Evolutionary conservation across 768 basidiomycete genomes (phyloP).

Genomic region (Daedalea quercina): DNA sequence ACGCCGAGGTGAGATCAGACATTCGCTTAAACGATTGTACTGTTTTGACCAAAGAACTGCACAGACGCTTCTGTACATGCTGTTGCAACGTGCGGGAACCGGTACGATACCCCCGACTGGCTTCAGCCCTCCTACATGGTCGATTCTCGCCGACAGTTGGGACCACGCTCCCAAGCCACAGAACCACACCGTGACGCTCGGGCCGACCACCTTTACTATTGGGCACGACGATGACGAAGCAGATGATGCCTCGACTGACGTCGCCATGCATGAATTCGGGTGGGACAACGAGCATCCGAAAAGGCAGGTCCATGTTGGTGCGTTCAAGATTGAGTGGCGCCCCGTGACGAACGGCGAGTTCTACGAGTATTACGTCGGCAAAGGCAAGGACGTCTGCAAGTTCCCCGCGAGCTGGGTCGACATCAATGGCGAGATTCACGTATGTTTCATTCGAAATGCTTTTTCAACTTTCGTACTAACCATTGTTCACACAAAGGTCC

Average conservation of each 20-base stretch:
- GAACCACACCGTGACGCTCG: constrained; percentile 45
- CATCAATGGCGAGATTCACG: constrained; percentile 41
- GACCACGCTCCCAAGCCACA: constrained; percentile 37
- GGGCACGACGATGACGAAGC: constrained; percentile 83
- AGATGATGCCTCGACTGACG: constrained; percentile 46
- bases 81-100: constrained; percentile 71
- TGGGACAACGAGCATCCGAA: constrained; percentile 93
- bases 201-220: constrained; percentile 50
- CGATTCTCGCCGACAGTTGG: constrained; percentile 42
- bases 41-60: not conserved
- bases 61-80: constrained; percentile 89
- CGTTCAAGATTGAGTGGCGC: constrained; percentile 77
- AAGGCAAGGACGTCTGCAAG: constrained; percentile 37
- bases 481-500: constrained; percentile 38
- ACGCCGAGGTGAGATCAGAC: constrained; percentile 59
- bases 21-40: not conserved
- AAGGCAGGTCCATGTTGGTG: constrained; percentile 47
- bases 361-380: constrained; percentile 49
- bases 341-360: constrained; percentile 90
- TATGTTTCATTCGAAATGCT: constrained; percentile 13
- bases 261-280: constrained; percentile 66
- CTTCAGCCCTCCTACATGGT: constrained; percentile 71
- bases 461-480: not conserved
- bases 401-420: constrained; percentile 75
- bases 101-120: constrained; percentile 76